Base-by-base conservation (phyloP, 1,284 basidiomycete genomes). In the Leccinum variabile region DNA sequence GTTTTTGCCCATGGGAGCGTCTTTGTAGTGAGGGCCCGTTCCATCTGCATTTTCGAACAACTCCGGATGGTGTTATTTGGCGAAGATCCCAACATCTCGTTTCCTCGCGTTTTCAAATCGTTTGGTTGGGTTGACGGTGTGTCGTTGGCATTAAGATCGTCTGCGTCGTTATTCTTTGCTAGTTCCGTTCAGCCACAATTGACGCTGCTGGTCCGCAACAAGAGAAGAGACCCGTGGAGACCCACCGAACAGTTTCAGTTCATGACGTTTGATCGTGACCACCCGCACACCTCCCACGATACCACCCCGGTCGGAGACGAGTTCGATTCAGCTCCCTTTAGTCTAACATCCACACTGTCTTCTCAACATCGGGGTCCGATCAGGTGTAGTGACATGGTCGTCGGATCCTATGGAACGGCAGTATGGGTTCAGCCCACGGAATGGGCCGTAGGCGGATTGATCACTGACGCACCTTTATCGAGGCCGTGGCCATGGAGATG, bases 91-190 rank as follows among this genome's bases (percentile, higher is more conserved):
- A 11, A 62, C 52, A 11, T 73, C 4, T 76, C 77, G 53, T 46
- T 68, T 0, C 79, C 84, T 5, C 67, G 83, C 30, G 78, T 79
- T 1, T 74, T 65, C 25, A 79, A 82, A 65, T 81, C 83, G 9
- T 87, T 87, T 67, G 86, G 86, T 25, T 88, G 86, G 87, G 80
- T 87, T 9, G 87, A 88, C 56, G 82, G 82, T 5, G 78, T 85
- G 28, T 79, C 80, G 1, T 78, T 83, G 1, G 69, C 79, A 0
- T 67, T 78, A 59, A 56, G 66, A 56, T 63, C 69, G 41, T 33
- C 54, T 54, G 18, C 61, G 0, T 63, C 65, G n/a, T 52, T 46
- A 22, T 46, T 1, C n/a, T 44, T 63, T 18, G 41, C 28, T 7
- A 9, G 32, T 32, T 33, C 60, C n/a, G 46, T 55, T 28, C 68